Percentiles rank a stretch among this genome's conserved stretches.
Evolutionary conservation across 1,139 yeast genomes (phyloP).

Genomic region (Oligophagozyma castellii): DNA sequence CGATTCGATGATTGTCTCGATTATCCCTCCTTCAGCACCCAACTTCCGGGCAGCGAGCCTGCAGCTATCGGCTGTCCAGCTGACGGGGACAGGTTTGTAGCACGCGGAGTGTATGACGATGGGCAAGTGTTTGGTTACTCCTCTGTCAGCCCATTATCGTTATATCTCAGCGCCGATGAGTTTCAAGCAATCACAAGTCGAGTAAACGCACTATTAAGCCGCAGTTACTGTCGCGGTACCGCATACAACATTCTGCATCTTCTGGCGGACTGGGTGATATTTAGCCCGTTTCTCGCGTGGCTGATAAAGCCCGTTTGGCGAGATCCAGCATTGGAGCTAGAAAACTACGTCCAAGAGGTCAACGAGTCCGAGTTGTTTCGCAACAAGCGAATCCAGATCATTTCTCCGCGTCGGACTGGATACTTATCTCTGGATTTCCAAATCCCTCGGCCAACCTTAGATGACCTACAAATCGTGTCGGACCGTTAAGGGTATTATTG

Average conservation of each 20-base stretch:
- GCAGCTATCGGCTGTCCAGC: constrained; percentile 36
- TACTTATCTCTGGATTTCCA: constrained; percentile 48
- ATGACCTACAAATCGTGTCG: no score
- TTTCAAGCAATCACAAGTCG: constrained; percentile 29
- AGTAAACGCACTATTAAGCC: constrained; percentile 33
- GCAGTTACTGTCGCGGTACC: constrained; percentile 31
- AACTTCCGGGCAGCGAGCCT: constrained; percentile 52
- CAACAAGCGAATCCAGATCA: constrained; percentile 28
- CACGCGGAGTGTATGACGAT: constrained; percentile 31
- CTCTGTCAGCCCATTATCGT: constrained; percentile 42
- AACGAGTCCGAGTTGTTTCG: constrained; percentile 26
- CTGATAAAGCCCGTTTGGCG: constrained; percentile 7
- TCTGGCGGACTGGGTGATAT: constrained; percentile 37
- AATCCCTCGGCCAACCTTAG: constrained; percentile 36
- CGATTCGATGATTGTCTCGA: constrained; percentile 24
- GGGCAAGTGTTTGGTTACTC: constrained; percentile 36
- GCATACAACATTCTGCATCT: constrained; percentile 29
- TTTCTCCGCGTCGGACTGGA: constrained; percentile 45
- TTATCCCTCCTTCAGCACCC: constrained; percentile 46
- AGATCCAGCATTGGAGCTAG: constrained; percentile 28
- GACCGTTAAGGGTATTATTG: no score
- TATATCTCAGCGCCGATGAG: constrained; percentile 28
- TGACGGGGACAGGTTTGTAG: constrained; percentile 19
- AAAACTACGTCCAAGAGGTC: constrained; percentile 31
- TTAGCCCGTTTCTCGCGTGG: constrained; percentile 22